Percentiles rank a stretch among this genome's conserved stretches.
Conservation (phyloP, 202 grass and related monocot species). For the Panicum virgatum region DNA sequence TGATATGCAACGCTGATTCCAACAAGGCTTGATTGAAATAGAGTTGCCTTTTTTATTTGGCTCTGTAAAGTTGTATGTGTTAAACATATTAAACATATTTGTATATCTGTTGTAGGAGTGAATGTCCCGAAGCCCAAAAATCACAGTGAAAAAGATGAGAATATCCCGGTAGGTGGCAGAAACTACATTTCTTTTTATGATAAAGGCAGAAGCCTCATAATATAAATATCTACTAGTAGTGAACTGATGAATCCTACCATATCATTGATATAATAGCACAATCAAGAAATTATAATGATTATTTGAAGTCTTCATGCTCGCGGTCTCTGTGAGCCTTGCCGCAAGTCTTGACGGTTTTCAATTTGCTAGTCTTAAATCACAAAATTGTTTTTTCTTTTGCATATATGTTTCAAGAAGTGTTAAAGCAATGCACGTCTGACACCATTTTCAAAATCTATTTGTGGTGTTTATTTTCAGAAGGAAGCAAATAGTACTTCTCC, state of each 20-base stretch:
- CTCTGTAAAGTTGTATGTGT: constrained; percentile 5
- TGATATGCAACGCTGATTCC: not conserved
- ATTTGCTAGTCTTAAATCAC: not conserved
- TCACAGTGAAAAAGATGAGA: constrained; percentile 45
- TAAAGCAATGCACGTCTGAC: not conserved
- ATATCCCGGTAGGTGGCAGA: constrained; percentile 39
- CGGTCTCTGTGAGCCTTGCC: not conserved
- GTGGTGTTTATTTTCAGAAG: constrained; percentile 27
- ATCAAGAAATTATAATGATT: not conserved
- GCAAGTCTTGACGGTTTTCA: not conserved
- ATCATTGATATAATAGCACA: not conserved
- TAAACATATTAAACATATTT: not conserved
- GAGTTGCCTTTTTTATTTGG: not conserved
- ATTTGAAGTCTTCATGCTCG: not conserved
- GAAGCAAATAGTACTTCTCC: constrained; percentile 26
- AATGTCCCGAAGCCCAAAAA: constrained; percentile 58
- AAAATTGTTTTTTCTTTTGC: not conserved
- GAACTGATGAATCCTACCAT: not conserved
- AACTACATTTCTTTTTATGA: constrained; percentile 12
- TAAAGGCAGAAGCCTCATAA: constrained; percentile 14
- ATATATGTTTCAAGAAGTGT: not conserved
- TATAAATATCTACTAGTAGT: constrained; percentile 1
- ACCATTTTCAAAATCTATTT: not conserved
- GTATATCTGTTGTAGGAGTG: constrained; percentile 53
- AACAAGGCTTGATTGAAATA: constrained; percentile 4